Evolutionary conservation across 768 basidiomycete species (phyloP), one percentile per base, ranked within the genome.

Genomic region (Pisolithus microcarpus): DNA sequence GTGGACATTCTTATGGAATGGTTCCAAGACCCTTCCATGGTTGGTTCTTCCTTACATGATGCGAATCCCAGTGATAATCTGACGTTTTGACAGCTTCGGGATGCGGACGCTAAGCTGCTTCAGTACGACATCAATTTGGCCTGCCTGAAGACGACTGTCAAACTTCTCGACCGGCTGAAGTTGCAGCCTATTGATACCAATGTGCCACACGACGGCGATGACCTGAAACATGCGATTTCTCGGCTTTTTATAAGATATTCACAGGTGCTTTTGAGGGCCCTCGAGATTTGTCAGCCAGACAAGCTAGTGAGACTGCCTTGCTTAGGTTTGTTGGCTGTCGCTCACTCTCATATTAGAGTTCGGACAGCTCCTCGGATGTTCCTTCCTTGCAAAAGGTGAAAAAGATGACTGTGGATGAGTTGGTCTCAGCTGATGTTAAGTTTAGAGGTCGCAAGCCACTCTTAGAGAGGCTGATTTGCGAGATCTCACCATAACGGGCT

Each of bases 201-300:
- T 49, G 63, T 70, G 1, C 61, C 76, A 0, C 72, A 77, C 37
- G 73, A 78, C 31, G 77, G 79, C 15, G 80, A 87, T 53, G 86
- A 87, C 53, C 70, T 76, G 23, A 73, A 76, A 1, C 85, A 89
- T 61, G 80, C 81, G 9, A 78, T 87, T 16, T 84, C 88, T 2
- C 74, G 91, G 23, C 65, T 91, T 24, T 94, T 94, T 70, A 83
- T 84, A 59, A 82, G 82, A 48, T 91, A 92, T 59, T 81, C 85
- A 26, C 74, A 72, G 13, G 73, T 82, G 21, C 72, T 94, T 40
- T 70, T 87, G 26, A 75, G 77, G 56, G 79, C 79, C 4, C 70
- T 87, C 43, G 79, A 81, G 28, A 65, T 74, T 4, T 77, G 71
- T 54, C 77, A 78, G 46, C 56, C 66, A 30, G 82, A 81, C 16